phyloP scores from a whole-genome alignment of 2,329 filamentous ascomycete genomes.

The Cladosporium sp. region DNA sequence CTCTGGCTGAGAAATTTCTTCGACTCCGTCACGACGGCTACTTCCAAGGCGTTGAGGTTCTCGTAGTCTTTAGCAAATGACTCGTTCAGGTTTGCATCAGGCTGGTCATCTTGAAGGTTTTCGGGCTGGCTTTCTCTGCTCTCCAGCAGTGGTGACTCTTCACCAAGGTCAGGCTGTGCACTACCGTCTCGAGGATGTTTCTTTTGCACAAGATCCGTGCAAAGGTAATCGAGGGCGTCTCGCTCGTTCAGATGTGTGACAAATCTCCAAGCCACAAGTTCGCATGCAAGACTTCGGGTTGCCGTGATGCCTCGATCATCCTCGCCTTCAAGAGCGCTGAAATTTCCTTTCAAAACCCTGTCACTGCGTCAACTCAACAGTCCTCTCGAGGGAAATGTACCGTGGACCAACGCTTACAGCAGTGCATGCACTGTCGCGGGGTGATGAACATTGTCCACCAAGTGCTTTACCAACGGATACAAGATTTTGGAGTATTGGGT shows the following conservation, averaged over 20 bases:
- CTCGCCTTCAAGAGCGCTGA: slow-evolving; percentile 56
- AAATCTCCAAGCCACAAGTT: slow-evolving; percentile 78
- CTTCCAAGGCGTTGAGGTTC: slow-evolving; percentile 80
- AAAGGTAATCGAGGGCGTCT: slow-evolving; percentile 69
- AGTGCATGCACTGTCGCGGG: slow-evolving; percentile 68
- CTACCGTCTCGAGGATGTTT: slow-evolving; percentile 4
- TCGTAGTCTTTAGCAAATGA: slow-evolving; percentile 51
- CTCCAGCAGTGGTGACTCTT: slow-evolving; percentile 22
- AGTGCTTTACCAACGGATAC: slow-evolving; percentile 61
- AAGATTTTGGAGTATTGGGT: slow-evolving; percentile 56
- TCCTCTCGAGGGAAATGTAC: too few relatives aligned
- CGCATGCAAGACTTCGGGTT: slow-evolving; percentile 68
- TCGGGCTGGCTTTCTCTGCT: slow-evolving; percentile 1
- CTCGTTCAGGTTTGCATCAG: slow-evolving; percentile 16
- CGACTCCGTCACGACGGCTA: slow-evolving; percentile 73
- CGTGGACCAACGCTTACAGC: slow-evolving; percentile 45
- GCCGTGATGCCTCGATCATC: slow-evolving; percentile 62
- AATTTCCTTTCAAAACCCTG: slow-evolving; percentile 73
- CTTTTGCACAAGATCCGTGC: slow-evolving; percentile 61
- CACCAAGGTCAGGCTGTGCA: slow-evolving; percentile 3
- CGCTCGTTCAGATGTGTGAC: slow-evolving; percentile 66
- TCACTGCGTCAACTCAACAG: slow-evolving; percentile 5
- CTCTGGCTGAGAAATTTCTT: slow-evolving; percentile 81
- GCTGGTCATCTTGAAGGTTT: too few relatives aligned
- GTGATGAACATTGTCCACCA: slow-evolving; percentile 61